Evolutionary conservation across 345 rosid species (phyloP), one percentile per base, ranked within the genome.

Genomic region (Clausena lansium): DNA sequence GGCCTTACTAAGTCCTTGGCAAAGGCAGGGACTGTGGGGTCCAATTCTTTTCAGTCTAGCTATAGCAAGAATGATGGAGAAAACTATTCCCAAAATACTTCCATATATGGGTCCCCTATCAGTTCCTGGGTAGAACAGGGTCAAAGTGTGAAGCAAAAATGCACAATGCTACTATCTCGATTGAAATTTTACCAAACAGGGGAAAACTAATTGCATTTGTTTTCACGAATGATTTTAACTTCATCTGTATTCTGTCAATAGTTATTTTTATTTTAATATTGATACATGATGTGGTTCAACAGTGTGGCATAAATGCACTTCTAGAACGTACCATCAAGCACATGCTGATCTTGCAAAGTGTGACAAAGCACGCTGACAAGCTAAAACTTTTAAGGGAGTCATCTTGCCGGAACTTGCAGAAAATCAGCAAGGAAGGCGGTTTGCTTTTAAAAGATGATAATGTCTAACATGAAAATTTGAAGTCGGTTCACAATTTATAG

Each of bases 331-430:
- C 98, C 55, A 89, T 96, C 85, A 96, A 92, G 87, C 99, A 94
- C 79, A 94, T 94, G 99, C 97, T 92, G 83, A 94, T 96, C 93
- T 89, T 96, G 82, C 98, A 96, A 88, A 91, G 95, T 62, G 98
- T 96, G 78, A 91, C 91, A 0, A 94, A 92, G 89, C 98, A 96
- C 78, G 91, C 95, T 5, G 98, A 96, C 86, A 94, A 91, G 85
- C 88, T 96, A 47, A 92, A 92, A 30, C 32, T 30, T 30, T 30
- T 30, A 2, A 30, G 32, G 32, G 32, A 30, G 32, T 1, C 32
- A 30, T 1, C 32, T 30, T 30, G 32, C n/a, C n/a, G 32, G 71
- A 71, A 65, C 58, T 41, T 78, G 77, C 88, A 95, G 99, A 82
- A 90, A 52, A 74, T n/a, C n/a, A n/a, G n/a, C n/a, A n/a, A n/a